These are phyloP conservation scores for Didymella keratinophila DNA, from an alignment of 2,329 filamentous ascomycete species.

Conservation along the genomic window DNA sequence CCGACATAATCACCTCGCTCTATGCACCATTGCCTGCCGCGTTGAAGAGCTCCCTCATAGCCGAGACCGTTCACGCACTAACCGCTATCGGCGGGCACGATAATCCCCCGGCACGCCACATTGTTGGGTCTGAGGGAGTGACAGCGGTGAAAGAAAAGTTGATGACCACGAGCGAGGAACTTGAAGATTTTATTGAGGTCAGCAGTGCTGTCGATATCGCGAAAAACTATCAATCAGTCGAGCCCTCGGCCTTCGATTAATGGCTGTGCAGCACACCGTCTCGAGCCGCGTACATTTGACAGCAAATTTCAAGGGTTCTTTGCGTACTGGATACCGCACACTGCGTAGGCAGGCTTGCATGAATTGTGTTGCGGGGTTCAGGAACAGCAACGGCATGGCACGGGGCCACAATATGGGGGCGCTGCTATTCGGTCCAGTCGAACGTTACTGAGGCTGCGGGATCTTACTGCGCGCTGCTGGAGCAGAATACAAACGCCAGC, in stretches of 20 bases:
- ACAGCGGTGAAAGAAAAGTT: slow-evolving; percentile 92
- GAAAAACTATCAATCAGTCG: slow-evolving; percentile 24
- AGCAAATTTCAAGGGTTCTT: background rate
- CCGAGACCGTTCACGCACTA: slow-evolving; percentile 89
- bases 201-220: slow-evolving; percentile 82
- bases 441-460: too few species aligned
- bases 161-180: slow-evolving; percentile 92
- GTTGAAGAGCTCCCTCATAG: slow-evolving; percentile 76
- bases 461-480: background rate
- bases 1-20: slow-evolving; percentile 66
- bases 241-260: slow-evolving; percentile 17
- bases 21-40: slow-evolving; percentile 75
- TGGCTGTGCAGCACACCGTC: too few species aligned
- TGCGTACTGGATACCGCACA: too few species aligned
- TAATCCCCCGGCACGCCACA: slow-evolving; percentile 92
- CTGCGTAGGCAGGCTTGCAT: background rate
- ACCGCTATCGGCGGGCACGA: slow-evolving; percentile 94
- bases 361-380: background rate
- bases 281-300: background rate
- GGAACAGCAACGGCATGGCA: background rate
- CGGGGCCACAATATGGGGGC: too few species aligned
- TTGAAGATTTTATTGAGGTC: slow-evolving; percentile 94
- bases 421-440: too few species aligned
- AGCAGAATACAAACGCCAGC: background rate
- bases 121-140: slow-evolving; percentile 89